Base-by-base conservation (phyloP, 257 asterid genomes). In the Fraxinus americana region DNA sequence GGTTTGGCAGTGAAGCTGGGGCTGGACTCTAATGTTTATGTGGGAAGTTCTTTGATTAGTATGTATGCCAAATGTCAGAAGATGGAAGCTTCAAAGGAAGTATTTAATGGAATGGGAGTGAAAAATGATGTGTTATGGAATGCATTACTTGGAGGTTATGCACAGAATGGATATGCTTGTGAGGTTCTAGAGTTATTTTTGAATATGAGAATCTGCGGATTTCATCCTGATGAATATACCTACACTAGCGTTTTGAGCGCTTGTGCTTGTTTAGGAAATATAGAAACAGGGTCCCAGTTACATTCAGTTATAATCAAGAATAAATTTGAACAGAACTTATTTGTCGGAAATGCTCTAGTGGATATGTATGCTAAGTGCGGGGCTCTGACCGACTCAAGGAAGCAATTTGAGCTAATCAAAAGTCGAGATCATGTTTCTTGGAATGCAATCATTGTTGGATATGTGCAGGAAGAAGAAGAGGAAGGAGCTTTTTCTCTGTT, bases 311-410 rank as follows among this genome's bases (percentile, higher is more conserved):
- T 92, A 30, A 89, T 91, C 69, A 94, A 91, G 88, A 89, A 79
- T 69, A 90, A 87, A 67, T 85, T 83, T 67, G 90, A 85, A 27
- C 77, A 65, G 19, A 94, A 94, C 78, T 79, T 92, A 80, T 94
- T 80, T 69, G 97, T 92, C 19, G 94, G 89, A 50, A 94, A 94
- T 88, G 94, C 98, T 38, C 83, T 94, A 76, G 89, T 94, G 79
- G 97, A 91, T 82, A 91, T 94, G 98, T 91, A 94, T 78, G 98
- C 97, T 67, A 94, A 94, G 83, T 92, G 93, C 48, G 89, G 95
- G 67, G 85, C 88, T 73, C 80, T 92, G 13, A 70, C 63, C 59
- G 88, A 86, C 39, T 96, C 98, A 1, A 88, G 87, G 83, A 83
- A 72, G 30, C 85, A 88, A 74, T 94, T 94, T 76, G 96, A 90